Evolutionary conservation across 768 basidiomycete species (phyloP), one percentile per base, ranked within the genome.

Genomic region (Collybia nuda): DNA sequence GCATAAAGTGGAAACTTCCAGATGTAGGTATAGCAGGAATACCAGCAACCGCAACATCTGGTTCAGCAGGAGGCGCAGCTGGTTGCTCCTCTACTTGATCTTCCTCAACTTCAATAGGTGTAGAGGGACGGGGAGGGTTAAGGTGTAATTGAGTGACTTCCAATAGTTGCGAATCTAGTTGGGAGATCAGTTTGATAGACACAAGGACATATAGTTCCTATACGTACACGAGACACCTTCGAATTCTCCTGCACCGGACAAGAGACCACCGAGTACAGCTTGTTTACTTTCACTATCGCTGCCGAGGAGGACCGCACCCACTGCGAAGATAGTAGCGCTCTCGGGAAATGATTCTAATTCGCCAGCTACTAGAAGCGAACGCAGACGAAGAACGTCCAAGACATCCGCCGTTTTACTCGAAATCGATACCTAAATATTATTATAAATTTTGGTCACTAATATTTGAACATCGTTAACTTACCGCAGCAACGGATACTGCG

Each of bases 1-100:
- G 85, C 72, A 93, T 86, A 66, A 92, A 93, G 60, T 80, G 81
- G 76, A 90, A 86, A 67, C 83, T 80, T 48, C 76, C 75, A 0
- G 83, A 71, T 6, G 67, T 62, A 56, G 67, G 65, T 58, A 67
- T 60, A 42, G 54, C 58, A 22, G 80, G 72, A 39, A 80, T 66
- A 48, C 70, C 77, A 43, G 71, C 67, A 32, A 78, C 72, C 12
- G 64, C 56, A 22, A 58, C 50, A 32, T 74, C 73, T 2, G 60
- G 38, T 40, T 72, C 71, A 1, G 50, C 54, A 43, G 56, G 37
- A 22, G 43, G 52, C 3, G 57, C 50, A 12, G 38, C 51, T 7
- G 58, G 52, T 24, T 52, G 50, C 43, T 65, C 62, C 37, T 69
- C 65, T 14, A 53, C 63, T 35, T 61, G 43, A 56, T 58, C 64